phyloP scores from a whole-genome alignment of 176 grass and related monocot species.

The Juncus effusus region DNA sequence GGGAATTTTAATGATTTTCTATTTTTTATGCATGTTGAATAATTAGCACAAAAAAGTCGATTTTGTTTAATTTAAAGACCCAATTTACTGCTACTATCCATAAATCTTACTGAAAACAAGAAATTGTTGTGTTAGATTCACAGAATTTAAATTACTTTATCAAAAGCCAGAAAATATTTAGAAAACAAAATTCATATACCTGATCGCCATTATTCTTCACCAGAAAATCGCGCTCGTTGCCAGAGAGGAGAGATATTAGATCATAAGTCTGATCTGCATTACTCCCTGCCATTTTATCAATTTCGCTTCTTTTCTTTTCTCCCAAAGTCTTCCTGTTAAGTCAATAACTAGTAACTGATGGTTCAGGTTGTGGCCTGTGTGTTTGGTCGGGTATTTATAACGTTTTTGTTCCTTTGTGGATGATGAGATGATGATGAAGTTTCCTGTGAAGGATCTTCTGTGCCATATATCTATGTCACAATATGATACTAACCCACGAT shows the following conservation, averaged over 20 bases:
- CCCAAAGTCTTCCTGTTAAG: not conserved
- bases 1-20: too few relatives aligned
- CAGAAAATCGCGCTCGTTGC: constrained; percentile 14
- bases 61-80: too few relatives aligned
- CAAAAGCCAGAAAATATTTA: too few relatives aligned
- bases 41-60: too few relatives aligned
- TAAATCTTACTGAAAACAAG: too few relatives aligned
- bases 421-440: not conserved
- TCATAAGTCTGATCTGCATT: constrained; percentile 14
- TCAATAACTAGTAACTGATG: not conserved
- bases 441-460: constrained; percentile 9
- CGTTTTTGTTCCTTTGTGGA: not conserved
- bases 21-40: too few relatives aligned
- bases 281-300: constrained; percentile 3
- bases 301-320: not conserved
- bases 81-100: too few relatives aligned
- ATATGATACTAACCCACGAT: too few relatives aligned
- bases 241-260: constrained; percentile 6
- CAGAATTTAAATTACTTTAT: too few relatives aligned
- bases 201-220: constrained; percentile 20
- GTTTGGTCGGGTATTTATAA: not conserved
- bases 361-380: not conserved
- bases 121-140: too few relatives aligned
- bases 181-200: not conserved
- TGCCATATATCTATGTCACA: constrained; percentile 23